Percentiles rank a stretch among this genome's conserved stretches.
Conservation (phyloP, 805 yeast species). For the Starmera quercuum region DNA sequence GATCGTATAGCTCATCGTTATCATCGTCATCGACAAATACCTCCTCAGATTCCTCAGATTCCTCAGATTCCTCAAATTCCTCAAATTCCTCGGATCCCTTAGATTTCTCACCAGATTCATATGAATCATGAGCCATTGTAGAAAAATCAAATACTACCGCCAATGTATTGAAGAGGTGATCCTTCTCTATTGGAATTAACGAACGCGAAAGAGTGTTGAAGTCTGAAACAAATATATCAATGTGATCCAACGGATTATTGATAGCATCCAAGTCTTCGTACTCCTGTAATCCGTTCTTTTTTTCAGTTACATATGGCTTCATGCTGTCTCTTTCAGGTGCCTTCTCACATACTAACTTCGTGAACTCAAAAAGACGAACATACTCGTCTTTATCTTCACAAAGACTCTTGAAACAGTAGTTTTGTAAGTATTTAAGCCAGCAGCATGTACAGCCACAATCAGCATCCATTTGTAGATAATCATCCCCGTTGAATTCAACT, state of each 20-base stretch:
- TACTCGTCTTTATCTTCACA: constrained; percentile 12
- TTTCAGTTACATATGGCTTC: constrained; percentile 7
- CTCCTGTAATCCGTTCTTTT: background rate
- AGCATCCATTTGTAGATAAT: constrained; percentile 4
- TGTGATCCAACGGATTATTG: background rate
- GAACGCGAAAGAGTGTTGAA: constrained; percentile 13
- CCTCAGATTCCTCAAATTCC: background rate
- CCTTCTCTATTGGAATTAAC: constrained; percentile 10
- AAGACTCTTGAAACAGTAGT: constrained; percentile 17
- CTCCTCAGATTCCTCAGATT: background rate
- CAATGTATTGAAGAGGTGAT: constrained; percentile 6
- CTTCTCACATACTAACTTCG: constrained; percentile 6
- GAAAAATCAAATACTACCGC: constrained; percentile 7
- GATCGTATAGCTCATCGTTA: too few relatives aligned
- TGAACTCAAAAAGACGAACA: constrained; percentile 6
- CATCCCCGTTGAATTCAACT: constrained; percentile 4
- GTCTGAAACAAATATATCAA: constrained; percentile 13
- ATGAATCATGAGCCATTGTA: constrained; percentile 1
- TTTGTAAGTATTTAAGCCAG: constrained; percentile 15
- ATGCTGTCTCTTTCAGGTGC: constrained; percentile 9
- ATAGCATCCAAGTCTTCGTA: background rate
- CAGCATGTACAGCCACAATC: constrained; percentile 20
- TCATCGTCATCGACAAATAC: constrained; percentile 1
- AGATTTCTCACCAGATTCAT: background rate
- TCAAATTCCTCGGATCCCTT: background rate